Evolutionary conservation across 495 filamentous ascomycete species (phyloP), one percentile per base, ranked within the genome.

Genomic region (Neurospora sublineolata): DNA sequence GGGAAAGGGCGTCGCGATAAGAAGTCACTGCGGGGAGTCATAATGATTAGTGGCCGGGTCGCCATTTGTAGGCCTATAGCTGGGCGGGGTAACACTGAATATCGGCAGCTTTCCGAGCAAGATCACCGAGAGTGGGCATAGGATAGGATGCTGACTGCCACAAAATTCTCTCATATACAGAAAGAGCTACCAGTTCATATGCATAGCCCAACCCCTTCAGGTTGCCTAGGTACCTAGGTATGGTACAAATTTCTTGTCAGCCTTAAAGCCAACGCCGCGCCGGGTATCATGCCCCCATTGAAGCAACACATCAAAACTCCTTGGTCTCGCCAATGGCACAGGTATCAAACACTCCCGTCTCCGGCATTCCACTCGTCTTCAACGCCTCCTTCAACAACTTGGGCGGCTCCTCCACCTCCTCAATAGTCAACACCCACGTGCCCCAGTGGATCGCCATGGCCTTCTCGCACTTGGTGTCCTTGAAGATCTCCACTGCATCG

Each of bases 361-460:
- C 91, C 0, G 87, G 82, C 6, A 97, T 72, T 7, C 87, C 90
- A 72, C 88, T 90, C 73, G 82, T 84, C 77, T 82, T 87, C 76
- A 98, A 77, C n/a, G 95, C 94, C 76, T 90, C 82, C 78, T 86
- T 91, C 72, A 98, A 80, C 79, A 92, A 81, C 80, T 80, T 80
- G 5, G 94, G 94, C 23, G 94, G 94, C 81, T 97, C 93, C 67
- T 94, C 81, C 14, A 95, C 89, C 75, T 93, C 91, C 80, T 98
- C 94, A 72, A 88, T 86, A 0, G 94, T 97, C 73, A 98, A 79
- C 9, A 93, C 90, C 93, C 94, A 97, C 0, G 93, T 93, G 20
- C 88, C 94, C 94, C 94, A 98, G 77, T 98, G 94, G 73, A 98
- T 97, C 16, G 86, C 94, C 83, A 98, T 86, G 20, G 94, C 94